These are phyloP conservation scores for Ogataea parapolymorpha DNA, from an alignment of 805 yeast genomes.

Conservation along the genomic window DNA sequence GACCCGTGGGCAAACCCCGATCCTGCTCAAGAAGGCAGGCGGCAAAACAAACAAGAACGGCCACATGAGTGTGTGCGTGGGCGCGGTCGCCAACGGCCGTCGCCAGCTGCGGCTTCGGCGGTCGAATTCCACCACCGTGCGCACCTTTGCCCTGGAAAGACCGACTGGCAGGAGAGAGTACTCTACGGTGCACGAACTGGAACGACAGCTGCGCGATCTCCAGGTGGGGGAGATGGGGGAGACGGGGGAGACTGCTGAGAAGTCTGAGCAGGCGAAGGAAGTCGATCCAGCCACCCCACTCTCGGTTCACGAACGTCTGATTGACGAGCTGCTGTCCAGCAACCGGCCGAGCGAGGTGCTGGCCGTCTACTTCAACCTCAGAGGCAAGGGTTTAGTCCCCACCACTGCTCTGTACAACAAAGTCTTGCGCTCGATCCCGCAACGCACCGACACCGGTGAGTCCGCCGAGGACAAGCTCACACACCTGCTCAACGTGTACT, in stretches of 20 bases:
- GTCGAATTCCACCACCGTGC: constrained; percentile 28
- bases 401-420: constrained; percentile 49
- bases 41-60: constrained; percentile 30
- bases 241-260: constrained; percentile 2
- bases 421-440: constrained; percentile 51
- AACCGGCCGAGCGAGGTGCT: constrained; percentile 34
- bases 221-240: background rate
- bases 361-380: constrained; percentile 31
- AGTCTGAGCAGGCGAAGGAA: background rate
- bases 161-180: background rate
- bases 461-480: constrained; percentile 60
- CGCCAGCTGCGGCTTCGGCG: constrained; percentile 29
- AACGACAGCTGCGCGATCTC: constrained; percentile 14
- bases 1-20: constrained; percentile 13
- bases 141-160: constrained; percentile 23
- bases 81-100: constrained; percentile 18
- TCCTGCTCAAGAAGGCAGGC: constrained; percentile 24
- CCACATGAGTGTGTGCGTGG: constrained; percentile 28
- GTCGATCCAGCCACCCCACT: constrained; percentile 6
- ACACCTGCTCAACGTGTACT: constrained; percentile 61
- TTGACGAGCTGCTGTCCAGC: constrained; percentile 21
- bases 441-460: constrained; percentile 48
- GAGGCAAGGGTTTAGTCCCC: constrained; percentile 41
- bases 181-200: constrained; percentile 17
- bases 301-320: constrained; percentile 19